Evolutionary conservation across 805 yeast species (phyloP).

Genomic region (Saturnispora diversa): DNA sequence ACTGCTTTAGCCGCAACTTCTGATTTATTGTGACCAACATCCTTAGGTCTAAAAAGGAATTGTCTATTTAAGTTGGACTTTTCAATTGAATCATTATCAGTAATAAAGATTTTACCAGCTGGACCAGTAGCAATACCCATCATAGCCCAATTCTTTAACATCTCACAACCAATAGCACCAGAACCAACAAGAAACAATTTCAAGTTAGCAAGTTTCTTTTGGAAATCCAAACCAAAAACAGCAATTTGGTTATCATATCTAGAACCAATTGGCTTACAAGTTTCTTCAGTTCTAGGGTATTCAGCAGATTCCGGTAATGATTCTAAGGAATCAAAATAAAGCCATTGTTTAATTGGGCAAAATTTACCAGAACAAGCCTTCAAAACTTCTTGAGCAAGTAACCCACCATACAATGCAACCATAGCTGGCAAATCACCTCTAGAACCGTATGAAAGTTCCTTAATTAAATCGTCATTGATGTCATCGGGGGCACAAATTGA

Average conservation of each 20-base stretch:
- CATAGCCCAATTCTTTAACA: slow-evolving; percentile 97
- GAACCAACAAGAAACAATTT: slow-evolving; percentile 90
- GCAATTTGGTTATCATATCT: slow-evolving; percentile 96
- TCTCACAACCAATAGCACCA: slow-evolving; percentile 99
- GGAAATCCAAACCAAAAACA: slow-evolving; percentile 77
- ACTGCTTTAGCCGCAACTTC: slow-evolving; percentile 88
- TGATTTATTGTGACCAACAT: slow-evolving; percentile 87
- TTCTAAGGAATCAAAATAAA: slow-evolving; percentile 92
- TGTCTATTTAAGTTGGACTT: slow-evolving; percentile 95
- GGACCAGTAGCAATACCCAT: slow-evolving; percentile 93
- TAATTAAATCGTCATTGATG: slow-evolving; percentile 57
- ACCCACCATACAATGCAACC: slow-evolving; percentile 86
- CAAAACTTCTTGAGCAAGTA: slow-evolving; percentile 92
- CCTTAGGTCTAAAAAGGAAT: slow-evolving; percentile 87
- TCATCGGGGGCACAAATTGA: slow-evolving; percentile 42
- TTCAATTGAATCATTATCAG: slow-evolving; percentile 94
- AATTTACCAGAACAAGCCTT: slow-evolving; percentile 95
- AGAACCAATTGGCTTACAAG: slow-evolving; percentile 66
- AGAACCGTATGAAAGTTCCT: slow-evolving; percentile 74
- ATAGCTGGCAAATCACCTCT: slow-evolving; percentile 88
- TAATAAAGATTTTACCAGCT: slow-evolving; percentile 71
- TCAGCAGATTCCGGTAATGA: slow-evolving; percentile 60
- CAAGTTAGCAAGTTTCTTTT: slow-evolving; percentile 63
- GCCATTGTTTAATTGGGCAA: slow-evolving; percentile 84
- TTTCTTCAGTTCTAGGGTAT: slow-evolving; percentile 58